Evolutionary conservation across 2,329 filamentous ascomycete genomes (phyloP), one percentile per base, ranked within the genome.

Genomic region (Cladophialophora yegresii): DNA sequence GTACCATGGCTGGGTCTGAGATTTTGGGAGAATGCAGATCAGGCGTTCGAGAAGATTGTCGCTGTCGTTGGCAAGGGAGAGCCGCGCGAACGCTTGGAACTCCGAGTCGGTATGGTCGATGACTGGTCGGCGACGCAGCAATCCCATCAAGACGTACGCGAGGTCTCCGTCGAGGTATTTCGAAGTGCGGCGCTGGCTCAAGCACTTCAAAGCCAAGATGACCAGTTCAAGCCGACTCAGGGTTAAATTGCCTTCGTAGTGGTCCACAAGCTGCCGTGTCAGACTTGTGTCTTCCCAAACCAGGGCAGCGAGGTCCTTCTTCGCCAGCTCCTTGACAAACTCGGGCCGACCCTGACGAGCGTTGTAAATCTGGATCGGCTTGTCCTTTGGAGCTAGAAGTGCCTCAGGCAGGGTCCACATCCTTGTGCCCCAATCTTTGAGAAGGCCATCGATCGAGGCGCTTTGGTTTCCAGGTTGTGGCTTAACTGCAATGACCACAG

Each of bases 81-180:
- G 75, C 40, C 78, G 73, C 3, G 80, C 79, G 61, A 82, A 82
- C 0, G 80, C 81, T 66, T 82, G 77, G 62, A 83, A 82, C 0
- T 73, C 77, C 2, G 77, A 73, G 64, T 83, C 80, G 0, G 69
- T 72, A 1, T 71, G 71, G 54, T 78, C 72, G 4, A 81, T 73
- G 12, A 69, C 66, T 0, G 79, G 80, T 6, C 80, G 70, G 8
- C 76, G 73, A 4, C 78, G 73, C 2, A 79, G 67, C 8, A 83
- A 74, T 2, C 80, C 80, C 79, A 82, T 82, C 32, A 59, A 20
- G 23, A 59, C 57, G 22, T 75, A 75, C 3, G 74, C 71, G 0
- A 74, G 68, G 56, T 76, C 75, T 4, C 70, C 74, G 9, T 63
- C 23, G 0, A 58, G 67, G n/a, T 58, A 59, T n/a, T 50, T 50